Evolutionary conservation across 352 stramenopile species (phyloP).

Genomic region (Pythium diclinum): DNA sequence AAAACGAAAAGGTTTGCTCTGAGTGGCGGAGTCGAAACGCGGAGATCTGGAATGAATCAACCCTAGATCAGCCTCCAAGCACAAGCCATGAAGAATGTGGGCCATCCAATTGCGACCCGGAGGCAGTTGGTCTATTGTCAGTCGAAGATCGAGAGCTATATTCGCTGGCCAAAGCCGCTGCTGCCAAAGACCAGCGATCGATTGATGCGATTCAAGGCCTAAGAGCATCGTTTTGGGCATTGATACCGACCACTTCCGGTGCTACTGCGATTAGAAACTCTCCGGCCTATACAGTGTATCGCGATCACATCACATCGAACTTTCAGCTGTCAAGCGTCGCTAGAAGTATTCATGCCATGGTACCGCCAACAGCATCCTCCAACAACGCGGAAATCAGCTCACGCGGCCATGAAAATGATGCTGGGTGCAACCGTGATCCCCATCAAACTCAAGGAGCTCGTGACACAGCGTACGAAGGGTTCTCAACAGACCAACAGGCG

Average conservation of each 20-base stretch:
- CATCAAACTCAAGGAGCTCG: too few relatives aligned
- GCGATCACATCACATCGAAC: neutral
- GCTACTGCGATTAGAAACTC: too few relatives aligned
- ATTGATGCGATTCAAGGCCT: neutral
- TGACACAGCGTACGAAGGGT: too few relatives aligned
- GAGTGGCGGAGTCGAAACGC: slow-evolving; percentile 23
- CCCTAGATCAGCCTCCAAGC: too few relatives aligned
- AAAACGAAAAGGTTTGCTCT: slow-evolving; percentile 17
- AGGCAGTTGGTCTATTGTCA: neutral
- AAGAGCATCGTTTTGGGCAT: neutral
- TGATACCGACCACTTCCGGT: too few relatives aligned
- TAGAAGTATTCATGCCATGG: neutral
- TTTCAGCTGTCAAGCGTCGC: neutral
- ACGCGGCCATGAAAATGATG: too few relatives aligned
- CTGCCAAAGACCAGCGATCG: neutral
- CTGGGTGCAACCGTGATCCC: too few relatives aligned
- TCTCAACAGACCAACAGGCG: neutral
- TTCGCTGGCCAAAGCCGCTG: neutral
- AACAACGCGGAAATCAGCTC: neutral
- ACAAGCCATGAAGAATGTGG: slow-evolving; percentile 2
- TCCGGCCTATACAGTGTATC: neutral
- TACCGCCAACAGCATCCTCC: neutral
- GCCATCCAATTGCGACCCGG: neutral
- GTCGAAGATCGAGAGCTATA: neutral
- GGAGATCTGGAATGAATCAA: slow-evolving; percentile 23